phyloP scores from a whole-genome alignment of 805 yeast genomes.

The Metschnikowia borealis region DNA sequence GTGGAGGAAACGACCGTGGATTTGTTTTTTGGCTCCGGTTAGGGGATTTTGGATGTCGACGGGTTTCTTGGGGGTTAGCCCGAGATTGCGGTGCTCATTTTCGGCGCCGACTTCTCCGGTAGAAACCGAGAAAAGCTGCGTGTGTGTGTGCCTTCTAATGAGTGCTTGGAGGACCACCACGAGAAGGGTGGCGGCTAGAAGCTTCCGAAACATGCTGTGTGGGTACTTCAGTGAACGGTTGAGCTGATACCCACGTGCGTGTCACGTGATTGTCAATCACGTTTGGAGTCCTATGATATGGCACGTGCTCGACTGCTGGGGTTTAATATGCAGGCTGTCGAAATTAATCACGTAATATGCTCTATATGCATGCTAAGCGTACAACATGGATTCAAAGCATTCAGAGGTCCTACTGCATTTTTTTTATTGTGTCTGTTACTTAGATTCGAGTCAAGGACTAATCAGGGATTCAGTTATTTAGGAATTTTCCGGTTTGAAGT shows the following conservation, averaged over 20 bases:
- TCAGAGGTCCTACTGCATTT: no score
- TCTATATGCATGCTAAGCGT: no score
- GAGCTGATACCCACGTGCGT: background rate
- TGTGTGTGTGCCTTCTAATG: background rate
- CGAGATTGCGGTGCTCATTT: conserved; percentile 17
- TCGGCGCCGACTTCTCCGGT: background rate
- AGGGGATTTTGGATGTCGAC: conserved; percentile 20
- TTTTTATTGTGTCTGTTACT: no score
- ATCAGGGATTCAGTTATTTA: no score
- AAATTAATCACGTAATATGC: no score
- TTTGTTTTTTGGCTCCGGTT: conserved; percentile 22
- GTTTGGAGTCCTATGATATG: no score
- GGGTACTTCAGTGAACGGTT: background rate
- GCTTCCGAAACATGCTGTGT: conserved; percentile 1
- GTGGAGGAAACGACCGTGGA: conserved; percentile 81
- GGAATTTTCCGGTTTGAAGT: no score
- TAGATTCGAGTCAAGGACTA: no score
- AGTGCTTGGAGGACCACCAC: background rate
- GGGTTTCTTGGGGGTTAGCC: conserved; percentile 33
- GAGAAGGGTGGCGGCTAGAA: background rate
- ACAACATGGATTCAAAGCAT: no score
- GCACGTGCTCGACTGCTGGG: no score
- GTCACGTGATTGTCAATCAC: background rate
- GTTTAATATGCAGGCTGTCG: no score
- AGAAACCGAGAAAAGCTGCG: background rate